phyloP scores from a whole-genome alignment of 441 rosid species.

The Biscutella laevigata region DNA sequence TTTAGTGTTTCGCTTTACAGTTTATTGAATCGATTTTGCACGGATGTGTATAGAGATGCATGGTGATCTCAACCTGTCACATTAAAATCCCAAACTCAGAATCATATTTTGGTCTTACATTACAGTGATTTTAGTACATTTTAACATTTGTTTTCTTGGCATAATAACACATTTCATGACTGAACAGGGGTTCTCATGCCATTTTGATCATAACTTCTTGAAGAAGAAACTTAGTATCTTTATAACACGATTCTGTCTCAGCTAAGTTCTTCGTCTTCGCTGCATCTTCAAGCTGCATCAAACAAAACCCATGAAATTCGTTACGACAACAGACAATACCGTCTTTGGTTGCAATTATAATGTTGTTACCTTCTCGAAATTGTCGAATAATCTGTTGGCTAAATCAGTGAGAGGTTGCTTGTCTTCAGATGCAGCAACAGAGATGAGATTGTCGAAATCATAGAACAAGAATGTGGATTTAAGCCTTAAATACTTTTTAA shows the following conservation, averaged over 20 bases:
- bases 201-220: constrained; percentile 65
- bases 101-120: not conserved
- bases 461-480: constrained; percentile 70
- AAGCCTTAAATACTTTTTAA: constrained; percentile 64
- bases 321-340: no score
- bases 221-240: constrained; percentile 48
- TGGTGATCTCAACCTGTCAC: not conserved
- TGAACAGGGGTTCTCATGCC: constrained; percentile 37
- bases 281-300: constrained; percentile 65
- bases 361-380: constrained; percentile 62
- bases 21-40: no score
- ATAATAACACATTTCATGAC: no score
- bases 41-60: no score
- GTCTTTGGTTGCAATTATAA: no score
- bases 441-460: constrained; percentile 73
- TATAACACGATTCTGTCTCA: constrained; percentile 46
- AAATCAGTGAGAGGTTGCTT: constrained; percentile 64
- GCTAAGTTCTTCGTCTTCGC: constrained; percentile 45
- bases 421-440: constrained; percentile 47
- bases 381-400: constrained; percentile 78
- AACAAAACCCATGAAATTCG: no score
- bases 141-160: no score
- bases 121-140: not conserved
- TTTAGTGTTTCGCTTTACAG: no score
- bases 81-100: not conserved